Conservation (phyloP, 306 rosid species). For the Potentilla sterilis region DNA sequence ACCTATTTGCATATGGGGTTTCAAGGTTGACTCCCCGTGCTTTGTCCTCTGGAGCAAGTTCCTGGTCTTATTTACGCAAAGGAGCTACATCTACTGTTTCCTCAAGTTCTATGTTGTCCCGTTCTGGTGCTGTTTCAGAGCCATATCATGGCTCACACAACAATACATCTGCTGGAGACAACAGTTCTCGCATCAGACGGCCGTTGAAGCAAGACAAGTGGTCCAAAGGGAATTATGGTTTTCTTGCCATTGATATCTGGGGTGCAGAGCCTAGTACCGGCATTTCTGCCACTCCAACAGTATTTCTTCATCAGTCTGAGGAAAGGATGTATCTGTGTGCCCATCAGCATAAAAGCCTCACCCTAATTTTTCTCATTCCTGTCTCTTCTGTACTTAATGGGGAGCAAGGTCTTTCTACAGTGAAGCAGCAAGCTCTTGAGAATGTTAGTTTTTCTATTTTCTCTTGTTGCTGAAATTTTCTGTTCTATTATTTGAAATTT, state of each 20-base stretch:
- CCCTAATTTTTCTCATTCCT: conserved; percentile 74
- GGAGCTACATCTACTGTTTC: conserved; percentile 52
- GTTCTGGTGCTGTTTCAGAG: conserved; percentile 51
- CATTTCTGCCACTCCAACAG: conserved; percentile 64
- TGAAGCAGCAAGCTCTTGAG: conserved; percentile 81
- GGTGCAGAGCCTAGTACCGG: conserved; percentile 69
- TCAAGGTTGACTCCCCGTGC: conserved; percentile 85
- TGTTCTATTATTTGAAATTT: conserved; percentile 13
- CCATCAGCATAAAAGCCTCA: conserved; percentile 85
- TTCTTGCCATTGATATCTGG: conserved; percentile 93
- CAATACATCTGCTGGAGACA: conserved; percentile 37
- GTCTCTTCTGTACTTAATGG: conserved; percentile 65
- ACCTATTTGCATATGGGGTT: conserved; percentile 86
- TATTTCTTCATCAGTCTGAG: conserved; percentile 64
- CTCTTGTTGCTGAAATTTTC: conserved; percentile 12
- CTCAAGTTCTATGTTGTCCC: conserved; percentile 44
- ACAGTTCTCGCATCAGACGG: conserved; percentile 52
- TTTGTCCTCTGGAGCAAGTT: conserved; percentile 71
- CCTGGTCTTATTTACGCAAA: conserved; percentile 91
- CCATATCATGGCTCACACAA: conserved; percentile 51
- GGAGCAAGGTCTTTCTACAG: conserved; percentile 70
- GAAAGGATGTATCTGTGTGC: conserved; percentile 86
- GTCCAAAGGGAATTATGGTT: conserved; percentile 93
- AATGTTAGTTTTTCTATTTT: conserved; percentile 58
- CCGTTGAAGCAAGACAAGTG: conserved; percentile 80